Percentiles rank a stretch among this genome's conserved stretches.
phyloP scores from a whole-genome alignment of 108 stramenopile species.

The Seminavis robusta region DNA sequence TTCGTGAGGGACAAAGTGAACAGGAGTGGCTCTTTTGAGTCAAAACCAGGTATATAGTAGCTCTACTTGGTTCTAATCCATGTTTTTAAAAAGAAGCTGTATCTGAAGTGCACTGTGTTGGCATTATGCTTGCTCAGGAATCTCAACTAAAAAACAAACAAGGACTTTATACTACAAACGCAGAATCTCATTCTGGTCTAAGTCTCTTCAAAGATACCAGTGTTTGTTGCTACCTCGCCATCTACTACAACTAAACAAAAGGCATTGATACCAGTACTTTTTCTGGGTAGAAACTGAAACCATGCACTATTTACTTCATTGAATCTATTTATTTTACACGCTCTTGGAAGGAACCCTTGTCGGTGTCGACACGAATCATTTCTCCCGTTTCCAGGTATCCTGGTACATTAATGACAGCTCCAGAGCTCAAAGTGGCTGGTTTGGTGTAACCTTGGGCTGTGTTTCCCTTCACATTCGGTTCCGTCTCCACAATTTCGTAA shows the following conservation, averaged over 20 bases:
- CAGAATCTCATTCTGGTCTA: too few species aligned
- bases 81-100: too few species aligned
- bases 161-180: too few species aligned
- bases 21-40: too few species aligned
- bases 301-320: neutral
- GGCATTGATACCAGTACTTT: neutral
- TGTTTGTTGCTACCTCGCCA: too few species aligned
- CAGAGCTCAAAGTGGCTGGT: constrained; percentile 68
- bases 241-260: neutral
- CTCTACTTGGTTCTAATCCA: too few species aligned
- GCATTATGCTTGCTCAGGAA: too few species aligned
- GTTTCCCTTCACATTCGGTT: constrained; percentile 92
- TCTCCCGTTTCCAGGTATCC: constrained; percentile 73
- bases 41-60: too few species aligned
- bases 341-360: constrained; percentile 65
- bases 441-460: constrained; percentile 89
- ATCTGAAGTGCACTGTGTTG: too few species aligned
- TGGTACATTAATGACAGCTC: constrained; percentile 76
- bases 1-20: too few species aligned
- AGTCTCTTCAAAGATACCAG: too few species aligned
- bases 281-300: neutral
- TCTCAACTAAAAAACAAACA: too few species aligned
- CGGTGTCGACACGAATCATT: constrained; percentile 78
- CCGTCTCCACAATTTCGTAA: constrained; percentile 81
- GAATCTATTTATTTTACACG: constrained; percentile 47